Conservation (phyloP, 129 eudicot genomes). For the Flaveria sonorensis region DNA sequence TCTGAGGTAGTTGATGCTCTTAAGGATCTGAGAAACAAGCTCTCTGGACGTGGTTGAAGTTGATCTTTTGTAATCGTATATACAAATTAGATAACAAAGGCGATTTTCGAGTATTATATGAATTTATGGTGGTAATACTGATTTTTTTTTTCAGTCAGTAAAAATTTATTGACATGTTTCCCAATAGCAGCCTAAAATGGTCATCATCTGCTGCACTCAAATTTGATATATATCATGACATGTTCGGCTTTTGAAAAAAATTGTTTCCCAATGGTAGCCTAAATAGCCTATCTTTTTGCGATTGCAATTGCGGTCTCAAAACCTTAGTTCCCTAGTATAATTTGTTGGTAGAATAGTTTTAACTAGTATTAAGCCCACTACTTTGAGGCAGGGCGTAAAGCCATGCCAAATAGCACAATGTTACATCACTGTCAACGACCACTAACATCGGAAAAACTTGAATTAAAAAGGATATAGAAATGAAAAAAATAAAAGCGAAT, state of each 20-base stretch:
- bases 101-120: background rate
- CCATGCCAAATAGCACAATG: too few relatives aligned
- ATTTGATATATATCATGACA: background rate
- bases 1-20: constrained; percentile 81
- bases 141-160: background rate
- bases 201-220: background rate
- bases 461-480: too few relatives aligned
- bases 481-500: too few relatives aligned
- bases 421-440: too few relatives aligned
- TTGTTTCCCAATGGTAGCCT: background rate
- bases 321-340: too few relatives aligned
- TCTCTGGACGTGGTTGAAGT: constrained; percentile 40
- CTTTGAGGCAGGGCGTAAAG: too few relatives aligned
- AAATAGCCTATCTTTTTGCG: too few relatives aligned
- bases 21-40: constrained; percentile 78
- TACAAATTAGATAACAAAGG: background rate
- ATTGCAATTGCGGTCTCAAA: too few relatives aligned
- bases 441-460: too few relatives aligned
- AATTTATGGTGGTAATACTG: background rate
- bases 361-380: too few relatives aligned
- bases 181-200: background rate
- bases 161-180: background rate
- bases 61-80: background rate
- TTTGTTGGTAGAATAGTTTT: too few relatives aligned
- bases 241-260: background rate